A percentile compares a stretch with the other conserved stretches of the same genome.
These are phyloP conservation scores for Paecilomyces sp. DNA, from an alignment of 2,329 filamentous ascomycete species.

Conservation along the genomic window DNA sequence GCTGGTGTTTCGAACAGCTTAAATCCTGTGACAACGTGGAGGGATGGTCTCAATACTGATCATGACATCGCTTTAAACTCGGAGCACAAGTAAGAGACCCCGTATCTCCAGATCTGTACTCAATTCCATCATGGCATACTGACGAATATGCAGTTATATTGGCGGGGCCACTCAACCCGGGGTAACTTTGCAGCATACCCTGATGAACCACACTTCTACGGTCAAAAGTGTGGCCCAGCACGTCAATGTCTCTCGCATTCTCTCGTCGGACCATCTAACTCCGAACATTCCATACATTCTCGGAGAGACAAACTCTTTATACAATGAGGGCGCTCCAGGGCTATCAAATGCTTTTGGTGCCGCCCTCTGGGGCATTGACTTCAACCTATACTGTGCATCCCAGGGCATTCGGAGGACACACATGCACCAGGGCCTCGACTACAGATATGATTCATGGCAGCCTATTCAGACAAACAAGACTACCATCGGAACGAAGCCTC, in stretches of 20 bases:
- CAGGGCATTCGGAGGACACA: slow-evolving; percentile 52
- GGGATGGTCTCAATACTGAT: slow-evolving; percentile 46
- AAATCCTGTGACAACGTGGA: slow-evolving; percentile 45
- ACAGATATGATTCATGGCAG: slow-evolving; percentile 57
- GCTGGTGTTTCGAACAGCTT: slow-evolving; percentile 47
- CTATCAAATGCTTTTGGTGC: slow-evolving; percentile 60
- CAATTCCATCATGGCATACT: neutral
- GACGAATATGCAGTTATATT: slow-evolving; percentile 47
- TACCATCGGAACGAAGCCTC: slow-evolving; percentile 51
- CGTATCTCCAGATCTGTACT: neutral
- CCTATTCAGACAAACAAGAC: slow-evolving; percentile 46
- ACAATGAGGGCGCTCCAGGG: slow-evolving; percentile 54
- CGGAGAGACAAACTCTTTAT: slow-evolving; percentile 57
- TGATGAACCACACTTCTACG: slow-evolving; percentile 57
- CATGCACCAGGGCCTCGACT: slow-evolving; percentile 60
- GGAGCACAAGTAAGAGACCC: slow-evolving; percentile 50
- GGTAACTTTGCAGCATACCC: slow-evolving; percentile 54
- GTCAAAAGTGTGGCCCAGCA: slow-evolving; percentile 43
- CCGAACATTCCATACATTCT: slow-evolving; percentile 47
- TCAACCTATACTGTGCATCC: slow-evolving; percentile 52
- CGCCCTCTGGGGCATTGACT: slow-evolving; percentile 58
- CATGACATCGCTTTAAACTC: slow-evolving; percentile 48
- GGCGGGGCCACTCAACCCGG: slow-evolving; percentile 52
- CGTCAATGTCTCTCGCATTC: slow-evolving; percentile 38
- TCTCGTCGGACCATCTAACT: slow-evolving; percentile 26